Evolutionary conservation across 2,329 filamentous ascomycete species (phyloP).

Genomic region (Clonostachys chloroleuca): DNA sequence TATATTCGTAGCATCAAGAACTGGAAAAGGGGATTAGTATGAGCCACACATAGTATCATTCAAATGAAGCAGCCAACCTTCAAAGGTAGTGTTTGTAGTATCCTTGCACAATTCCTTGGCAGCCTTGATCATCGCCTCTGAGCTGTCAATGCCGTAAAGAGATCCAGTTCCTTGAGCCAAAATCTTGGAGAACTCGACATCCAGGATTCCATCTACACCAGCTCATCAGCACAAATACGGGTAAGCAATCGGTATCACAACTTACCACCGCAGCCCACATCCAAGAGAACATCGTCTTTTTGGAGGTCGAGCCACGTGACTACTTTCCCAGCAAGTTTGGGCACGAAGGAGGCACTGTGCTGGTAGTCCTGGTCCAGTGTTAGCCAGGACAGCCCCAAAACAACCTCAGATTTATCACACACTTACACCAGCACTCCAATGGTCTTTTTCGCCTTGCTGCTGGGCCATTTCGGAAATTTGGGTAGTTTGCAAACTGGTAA

Average conservation of each 20-base stretch:
- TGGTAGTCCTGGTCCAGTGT: slow-evolving; percentile 45
- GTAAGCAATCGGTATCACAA: not conserved
- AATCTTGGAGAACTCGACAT: slow-evolving; percentile 44
- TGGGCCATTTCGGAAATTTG: not conserved
- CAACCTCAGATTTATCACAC: not conserved
- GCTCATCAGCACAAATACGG: slow-evolving; percentile 3
- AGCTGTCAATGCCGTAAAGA: slow-evolving; percentile 56
- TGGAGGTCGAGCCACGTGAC: slow-evolving; percentile 54
- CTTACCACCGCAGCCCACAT: slow-evolving; percentile 59
- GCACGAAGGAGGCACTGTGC: slow-evolving; percentile 58
- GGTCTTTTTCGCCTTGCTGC: not conserved
- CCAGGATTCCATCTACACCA: slow-evolving; percentile 50
- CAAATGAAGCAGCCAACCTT: slow-evolving; percentile 21
- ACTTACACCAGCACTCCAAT: slow-evolving; percentile 4
- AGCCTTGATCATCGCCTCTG: slow-evolving; percentile 51
- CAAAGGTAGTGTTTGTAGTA: slow-evolving; percentile 34
- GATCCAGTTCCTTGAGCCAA: slow-evolving; percentile 38
- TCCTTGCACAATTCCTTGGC: slow-evolving; percentile 34
- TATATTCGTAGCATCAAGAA: slow-evolving; percentile 39
- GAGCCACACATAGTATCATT: too few species aligned
- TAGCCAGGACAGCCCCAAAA: not conserved
- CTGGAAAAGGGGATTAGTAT: slow-evolving; percentile 16
- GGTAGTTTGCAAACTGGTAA: not conserved
- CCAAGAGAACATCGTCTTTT: slow-evolving; percentile 53
- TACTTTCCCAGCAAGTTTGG: slow-evolving; percentile 55